Evolutionary conservation across 148 eudicot genomes (phyloP), one percentile per base, ranked within the genome.

Genomic region (Arbutus unedo): DNA sequence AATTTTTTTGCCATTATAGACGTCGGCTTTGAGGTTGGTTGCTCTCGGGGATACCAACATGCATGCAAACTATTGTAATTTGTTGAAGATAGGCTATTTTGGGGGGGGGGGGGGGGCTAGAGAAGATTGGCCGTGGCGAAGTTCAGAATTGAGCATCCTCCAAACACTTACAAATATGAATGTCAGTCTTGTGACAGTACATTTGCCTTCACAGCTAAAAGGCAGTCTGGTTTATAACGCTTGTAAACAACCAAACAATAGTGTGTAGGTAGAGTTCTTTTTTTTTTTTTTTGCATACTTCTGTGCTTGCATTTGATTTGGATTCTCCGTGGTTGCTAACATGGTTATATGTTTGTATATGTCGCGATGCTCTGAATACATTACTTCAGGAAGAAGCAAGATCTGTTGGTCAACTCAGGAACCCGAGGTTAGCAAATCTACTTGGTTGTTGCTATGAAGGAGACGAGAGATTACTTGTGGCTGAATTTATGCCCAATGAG

Each of bases 381-480:
- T 53, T 45, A 49, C n/a, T 84, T 77, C 80, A 96, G 98, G 98
- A 96, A 87, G 98, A 96, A 87, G 98, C 98, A 73, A 94, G 86
- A 87, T 86, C 93, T 57, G 98, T 96, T 83, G 98, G 98, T 84
- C 98, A 91, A 88, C 95, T 96, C 70, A 90, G 98, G 79, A 94
- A 81, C 87, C 85, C 83, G 38, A 88, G 93, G 83, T 85, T 96
- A 83, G 94, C 93, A 59, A 96, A 94, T 88, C 85, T 96, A 76
- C 89, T 96, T 82, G 98, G 98, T 76, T 96, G 98, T 83, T 96
- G 98, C 79, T 90, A 86, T 84, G 93, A 96, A 90, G 98, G 98
- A 41, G 94, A 94, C 19, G 98, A 96, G 84, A 88, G 98, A 82
- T 78, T 96, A 83, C 93, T 96, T 74, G 94, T 96, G 79, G 98